Base-by-base conservation (phyloP, 2,329 filamentous ascomycete species). In the Phaeoacremonium minimum region DNA sequence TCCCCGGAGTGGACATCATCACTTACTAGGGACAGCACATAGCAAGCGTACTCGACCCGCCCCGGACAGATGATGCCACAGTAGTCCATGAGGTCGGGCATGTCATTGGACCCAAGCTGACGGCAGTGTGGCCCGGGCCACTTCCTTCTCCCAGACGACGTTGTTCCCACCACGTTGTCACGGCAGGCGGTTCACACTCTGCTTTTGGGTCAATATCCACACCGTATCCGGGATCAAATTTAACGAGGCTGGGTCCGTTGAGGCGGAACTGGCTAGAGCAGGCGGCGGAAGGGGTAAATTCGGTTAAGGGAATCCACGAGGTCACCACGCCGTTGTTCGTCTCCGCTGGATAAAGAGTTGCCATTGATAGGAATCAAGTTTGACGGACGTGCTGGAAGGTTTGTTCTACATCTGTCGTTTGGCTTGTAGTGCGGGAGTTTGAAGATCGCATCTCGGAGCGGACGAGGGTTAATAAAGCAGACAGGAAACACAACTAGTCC, bases 1-100 rank as follows among this genome's bases (percentile, higher is more conserved):
- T n/a, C n/a, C n/a, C 16, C 14, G 28, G n/a, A 7, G 7, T 15
- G 7, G 28, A 15, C n/a, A 9, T 15, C 16, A 14, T 20, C 19
- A 33, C 31, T 33, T 17, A 33, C 31, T 15, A 17, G 7, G 31
- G 31, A 17, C 31, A 33, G 31, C 31, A 33, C 31, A 33, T 33
- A 7, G 31, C 31, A 18, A 16, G 13, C 3, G 31, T 33, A 17
- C 31, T 33, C 7, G 11, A 17, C 7, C 14, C 14, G 31, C 19
- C 31, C 14, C 19, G 16, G 16, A 14, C 4, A 17, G 16, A 18
- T 14, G 31, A 14, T 8, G 31, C 31, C 31, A 17, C 16, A 9
- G 31, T 33, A 18, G 16, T 12, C 31, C 31, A 33, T 12, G 15
- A 14, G 8, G 14, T 12, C 7, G 9, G 31, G 14, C 31, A 33